Evolutionary conservation across 768 basidiomycete genomes (phyloP).

Genomic region (Cubamyces sp.): DNA sequence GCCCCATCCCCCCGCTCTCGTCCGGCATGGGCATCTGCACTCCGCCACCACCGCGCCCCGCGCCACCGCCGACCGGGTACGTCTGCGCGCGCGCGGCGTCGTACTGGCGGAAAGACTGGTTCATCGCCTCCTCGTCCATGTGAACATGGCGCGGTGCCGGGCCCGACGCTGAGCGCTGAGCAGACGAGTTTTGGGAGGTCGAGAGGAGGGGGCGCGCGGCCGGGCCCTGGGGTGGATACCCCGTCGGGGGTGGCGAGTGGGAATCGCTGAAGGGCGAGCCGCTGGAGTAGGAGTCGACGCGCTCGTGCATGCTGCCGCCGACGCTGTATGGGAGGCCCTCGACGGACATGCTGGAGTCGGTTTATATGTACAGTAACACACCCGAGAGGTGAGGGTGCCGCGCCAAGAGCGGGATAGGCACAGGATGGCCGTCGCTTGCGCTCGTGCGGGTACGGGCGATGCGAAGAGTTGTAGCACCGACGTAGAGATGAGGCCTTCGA

Average conservation of each 20-base stretch:
- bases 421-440: slow-evolving; percentile 3
- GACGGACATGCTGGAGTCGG: background rate
- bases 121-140: slow-evolving; percentile 14
- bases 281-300: slow-evolving; percentile 18
- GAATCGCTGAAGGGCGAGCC: slow-evolving; percentile 19
- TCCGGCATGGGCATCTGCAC: slow-evolving; percentile 14
- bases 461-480: no score
- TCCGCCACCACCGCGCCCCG: background rate
- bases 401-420: background rate
- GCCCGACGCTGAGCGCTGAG: background rate
- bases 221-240: slow-evolving; percentile 9
- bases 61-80: slow-evolving; percentile 19
- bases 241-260: background rate
- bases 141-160: slow-evolving; percentile 7
- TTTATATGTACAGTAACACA: background rate
- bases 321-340: slow-evolving; percentile 20
- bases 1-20: slow-evolving; percentile 9
- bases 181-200: slow-evolving; percentile 5
- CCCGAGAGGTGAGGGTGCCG: background rate
- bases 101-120: slow-evolving; percentile 26
- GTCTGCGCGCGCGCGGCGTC: slow-evolving; percentile 30
- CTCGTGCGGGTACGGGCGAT: no score
- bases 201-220: slow-evolving; percentile 14
- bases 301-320: slow-evolving; percentile 6
- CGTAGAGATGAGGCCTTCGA: no score